Evolutionary conservation across 495 filamentous ascomycete species (phyloP).

Genomic region (Penicillium macrosclerotiorum): DNA sequence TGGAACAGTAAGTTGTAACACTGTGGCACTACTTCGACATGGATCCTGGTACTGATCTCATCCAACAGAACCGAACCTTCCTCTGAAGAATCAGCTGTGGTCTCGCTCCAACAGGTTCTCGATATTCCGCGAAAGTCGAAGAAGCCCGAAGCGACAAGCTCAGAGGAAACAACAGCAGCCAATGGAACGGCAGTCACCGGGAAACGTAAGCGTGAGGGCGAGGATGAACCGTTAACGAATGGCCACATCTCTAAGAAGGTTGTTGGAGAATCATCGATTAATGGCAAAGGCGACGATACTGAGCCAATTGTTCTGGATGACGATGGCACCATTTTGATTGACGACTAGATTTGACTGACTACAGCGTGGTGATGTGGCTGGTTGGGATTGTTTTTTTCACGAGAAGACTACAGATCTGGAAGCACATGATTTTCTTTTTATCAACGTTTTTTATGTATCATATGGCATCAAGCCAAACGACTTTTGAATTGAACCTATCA

Average conservation of each 20-base stretch:
- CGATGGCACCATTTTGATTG: slow-evolving; percentile 72
- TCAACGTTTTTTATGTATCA: slow-evolving; percentile 13
- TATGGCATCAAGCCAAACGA: slow-evolving; percentile 14
- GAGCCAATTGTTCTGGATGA: slow-evolving; percentile 54
- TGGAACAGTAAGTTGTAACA: slow-evolving; percentile 41
- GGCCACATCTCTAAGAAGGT: slow-evolving; percentile 48
- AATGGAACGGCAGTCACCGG: slow-evolving; percentile 25
- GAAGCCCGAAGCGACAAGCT: slow-evolving; percentile 7
- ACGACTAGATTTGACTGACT: slow-evolving; percentile 53
- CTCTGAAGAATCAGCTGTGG: slow-evolving; percentile 44
- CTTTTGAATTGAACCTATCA: neutral
- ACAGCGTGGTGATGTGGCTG: neutral
- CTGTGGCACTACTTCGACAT: neutral
- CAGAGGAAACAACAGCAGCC: slow-evolving; percentile 12
- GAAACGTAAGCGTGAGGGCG: slow-evolving; percentile 46
- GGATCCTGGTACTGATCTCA: slow-evolving; percentile 7
- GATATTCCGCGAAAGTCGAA: slow-evolving; percentile 55
- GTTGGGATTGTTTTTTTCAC: no score
- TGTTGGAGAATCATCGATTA: slow-evolving; percentile 23
- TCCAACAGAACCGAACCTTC: slow-evolving; percentile 23
- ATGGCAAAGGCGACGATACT: slow-evolving; percentile 35
- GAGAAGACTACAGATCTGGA: no score
- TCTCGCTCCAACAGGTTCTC: slow-evolving; percentile 41
- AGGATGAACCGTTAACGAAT: slow-evolving; percentile 39
- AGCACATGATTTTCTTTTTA: slow-evolving; percentile 2